Base-by-base conservation (phyloP, 441 rosid genomes). In the Jatropha podagrica region DNA sequence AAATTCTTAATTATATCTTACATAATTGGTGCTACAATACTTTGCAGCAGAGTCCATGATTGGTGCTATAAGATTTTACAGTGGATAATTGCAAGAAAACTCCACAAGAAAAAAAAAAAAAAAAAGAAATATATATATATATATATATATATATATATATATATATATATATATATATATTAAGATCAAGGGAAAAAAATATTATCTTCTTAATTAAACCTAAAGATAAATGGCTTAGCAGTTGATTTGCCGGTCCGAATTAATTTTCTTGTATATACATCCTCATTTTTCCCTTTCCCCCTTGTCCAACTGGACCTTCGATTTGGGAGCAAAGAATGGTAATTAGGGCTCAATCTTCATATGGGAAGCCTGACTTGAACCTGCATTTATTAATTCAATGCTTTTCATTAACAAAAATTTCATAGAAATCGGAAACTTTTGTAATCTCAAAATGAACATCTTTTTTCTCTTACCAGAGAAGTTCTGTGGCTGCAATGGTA, bases 291-390 rank as follows among this genome's bases (percentile, higher is more conserved):
- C 7, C 26, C 8, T 65, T 61, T 9, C 20, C 4, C 26, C 27
- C 26, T 42, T 80, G 76, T 71, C 52, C 74, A 73, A 78, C 77
- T 71, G 81, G 78, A 72, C 82, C 74, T 78, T 74, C 20, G 75
- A 64, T 69, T 68, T 61, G 64, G 63, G 74, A 69, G 77, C 74
- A 75, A 79, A 82, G 54, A 78, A 81, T 76, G 79, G 81, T 58
- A 66, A 70, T 68, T 86, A 91, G 79, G 85, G 88, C 87, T 92
- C 94, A 49, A 80, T 77, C 84, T 91, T 92, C 92, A 83, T 83
- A 79, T 80, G 81, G 32, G 88, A 64, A 55, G 68, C 86, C 81
- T 84, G 88, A 73, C 55, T 76, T 73, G 85, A 73, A 69, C 92
- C 94, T 90, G 90, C 86, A 87, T 77, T 69, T 65, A 85, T 74